Base-by-base conservation (phyloP, 2,329 filamentous ascomycete genomes). In the Cladophialophora exuberans region DNA sequence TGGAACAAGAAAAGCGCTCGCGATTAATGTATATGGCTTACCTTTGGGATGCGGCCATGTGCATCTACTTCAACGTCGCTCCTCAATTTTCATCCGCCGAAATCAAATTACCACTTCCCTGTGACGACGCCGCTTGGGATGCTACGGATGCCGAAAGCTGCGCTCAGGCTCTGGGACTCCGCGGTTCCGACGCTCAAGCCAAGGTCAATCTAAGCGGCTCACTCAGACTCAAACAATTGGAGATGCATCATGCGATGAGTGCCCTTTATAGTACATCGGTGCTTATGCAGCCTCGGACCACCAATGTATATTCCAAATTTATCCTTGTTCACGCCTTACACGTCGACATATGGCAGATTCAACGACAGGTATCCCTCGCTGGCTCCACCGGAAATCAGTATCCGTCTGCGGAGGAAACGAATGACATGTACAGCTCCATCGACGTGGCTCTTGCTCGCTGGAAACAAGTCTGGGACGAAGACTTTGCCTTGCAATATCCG, bases 51-150 rank as follows among this genome's bases (percentile, higher is more conserved):
- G 77, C 80, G 13, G 82, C 85, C 9, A 80, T 86, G 66, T 82
- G 82, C 15, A 79, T 90, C 17, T 90, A 85, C 67, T 90, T 89
- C 77, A 90, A 90, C 67, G 72, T 74, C n/a, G 70, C 78, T 7
- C 80, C 86, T 11, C 76, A 82, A 39, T 82, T 90, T 36, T 83
- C 89, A 55, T 72, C 79, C 6, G 76, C 84, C 28, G 86, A 89
- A 62, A 77, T 90, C 46, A 76, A 78, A 25, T 69, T 90, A 31
- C 85, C 86, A n/a, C 73, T 91, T 4, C 87, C 88, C 6, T 80
- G 82, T 11, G 87, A 90, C 63, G 88, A 90, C 69, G 85, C 84
- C 13, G 83, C 84, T 2, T 90, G 87, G 87, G 87, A 90, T 62
- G 87, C 87, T 3, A 74, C 72, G 26, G 80, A 77, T 33, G 70